Base-by-base conservation (phyloP, 441 rosid genomes). In the Cnidoscolus chayamansa region DNA sequence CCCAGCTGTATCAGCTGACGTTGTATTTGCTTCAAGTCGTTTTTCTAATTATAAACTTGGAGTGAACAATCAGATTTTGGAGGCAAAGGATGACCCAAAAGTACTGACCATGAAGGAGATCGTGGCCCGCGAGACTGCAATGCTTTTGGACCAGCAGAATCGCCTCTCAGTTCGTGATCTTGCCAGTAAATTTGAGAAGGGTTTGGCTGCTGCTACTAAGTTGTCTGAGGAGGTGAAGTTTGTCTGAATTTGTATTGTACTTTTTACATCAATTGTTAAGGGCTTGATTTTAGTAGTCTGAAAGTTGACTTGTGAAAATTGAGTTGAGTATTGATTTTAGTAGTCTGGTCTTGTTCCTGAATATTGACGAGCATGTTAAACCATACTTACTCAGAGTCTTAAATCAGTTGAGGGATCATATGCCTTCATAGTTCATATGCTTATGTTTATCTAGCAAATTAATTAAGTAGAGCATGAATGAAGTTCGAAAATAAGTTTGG, bases 111-210 rank as follows among this genome's bases (percentile, higher is more conserved):
- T 95, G 98, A 95, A 87, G 83, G 98, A 95, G 72, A 94, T 80
- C 17, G 95, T 95, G 68, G 97, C 97, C 0, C 93, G 93, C 0
- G 98, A 95, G 87, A 94, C 97, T 51, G 92, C 98, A 0, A 80
- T 82, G 76, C 86, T 94, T 25, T 70, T 90, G 84, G 99, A 94
- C 76, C 99, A 93, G 90, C 97, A 95, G 74, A 88, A 90, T 30
- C 93, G 98, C 70, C 85, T 93, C 68, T 93, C 97, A 10, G 96
- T 93, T 73, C 98, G 99, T 64, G 98, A 93, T 67, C 98, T 95
- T 19, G 88, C 98, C n/a, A 84, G 83, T 65, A 95, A 93, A 83
- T 95, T 95, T 7, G 99, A 95, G 82, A 91, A 81, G 83, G 98
- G 94, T 2, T 81, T 95, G 85, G 94, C 96, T 78, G 93, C 95